A percentile compares a stretch with the other conserved stretches of the same genome.
Evolutionary conservation across 306 rosid species (phyloP).

Genomic region (Casuarina cunninghamiana): DNA sequence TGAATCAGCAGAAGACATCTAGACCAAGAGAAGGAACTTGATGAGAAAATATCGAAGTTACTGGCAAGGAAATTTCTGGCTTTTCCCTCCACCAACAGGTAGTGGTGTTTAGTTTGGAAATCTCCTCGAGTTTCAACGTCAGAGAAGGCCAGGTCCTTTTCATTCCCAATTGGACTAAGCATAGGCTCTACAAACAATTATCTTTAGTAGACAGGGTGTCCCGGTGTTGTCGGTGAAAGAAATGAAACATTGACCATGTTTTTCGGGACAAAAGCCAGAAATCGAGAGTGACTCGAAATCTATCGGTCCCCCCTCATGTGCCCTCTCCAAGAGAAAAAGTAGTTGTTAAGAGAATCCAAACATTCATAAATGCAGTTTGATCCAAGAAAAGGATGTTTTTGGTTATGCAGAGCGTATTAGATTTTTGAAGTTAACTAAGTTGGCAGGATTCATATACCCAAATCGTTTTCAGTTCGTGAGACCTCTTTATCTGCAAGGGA

Average conservation of each 20-base stretch:
- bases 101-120: constrained; percentile 48
- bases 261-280: constrained; percentile 66
- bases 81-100: constrained; percentile 60
- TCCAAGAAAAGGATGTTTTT: constrained; percentile 55
- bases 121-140: constrained; percentile 24
- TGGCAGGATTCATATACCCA: too few species aligned
- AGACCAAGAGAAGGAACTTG: constrained; percentile 1
- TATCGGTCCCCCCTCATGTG: constrained; percentile 78
- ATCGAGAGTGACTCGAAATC: constrained; percentile 64
- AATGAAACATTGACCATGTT: constrained; percentile 51
- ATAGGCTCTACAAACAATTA: constrained; percentile 21
- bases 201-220: constrained; percentile 64
- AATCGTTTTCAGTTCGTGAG: too few species aligned
- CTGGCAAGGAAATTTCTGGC: constrained; percentile 50
- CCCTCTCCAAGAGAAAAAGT: constrained; percentile 50
- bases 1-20: constrained; percentile 25
- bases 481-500: too few species aligned
- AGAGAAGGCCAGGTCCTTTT: constrained; percentile 40
- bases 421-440: too few species aligned
- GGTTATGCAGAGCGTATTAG: constrained; percentile 22
- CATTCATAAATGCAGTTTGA: constrained; percentile 54
- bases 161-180: constrained; percentile 38
- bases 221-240: constrained; percentile 68
- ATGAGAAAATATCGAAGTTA: constrained; percentile 41
- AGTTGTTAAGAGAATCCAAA: constrained; percentile 59